Percentiles rank a stretch among this genome's conserved stretches.
Conservation (phyloP, 495 filamentous ascomycete species). For the Physcia stellaris region DNA sequence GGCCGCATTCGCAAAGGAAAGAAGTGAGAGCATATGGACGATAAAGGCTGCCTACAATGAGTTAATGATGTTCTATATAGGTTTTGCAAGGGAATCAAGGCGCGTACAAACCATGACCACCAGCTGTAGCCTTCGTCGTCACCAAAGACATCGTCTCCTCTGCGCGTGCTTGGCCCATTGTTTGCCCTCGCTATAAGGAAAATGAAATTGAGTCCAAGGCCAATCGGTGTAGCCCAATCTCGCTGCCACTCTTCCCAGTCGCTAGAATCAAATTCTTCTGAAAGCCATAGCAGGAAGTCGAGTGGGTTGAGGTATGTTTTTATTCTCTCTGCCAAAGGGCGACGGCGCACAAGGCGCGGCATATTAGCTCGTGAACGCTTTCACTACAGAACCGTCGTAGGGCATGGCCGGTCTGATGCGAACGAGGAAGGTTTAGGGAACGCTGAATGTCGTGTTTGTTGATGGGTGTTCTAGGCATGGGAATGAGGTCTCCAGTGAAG, state of each 20-base stretch:
- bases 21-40: conserved; percentile 47
- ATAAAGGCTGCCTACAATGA: conserved; percentile 46
- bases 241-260: conserved; percentile 76
- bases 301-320: conserved; percentile 67
- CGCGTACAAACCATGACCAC: conserved; percentile 69
- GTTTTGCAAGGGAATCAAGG: conserved; percentile 7
- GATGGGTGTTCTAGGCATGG: too few relatives aligned
- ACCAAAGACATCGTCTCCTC: conserved; percentile 72
- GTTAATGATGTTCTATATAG: conserved; percentile 5
- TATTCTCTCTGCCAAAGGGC: conserved; percentile 63
- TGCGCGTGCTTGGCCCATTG: conserved; percentile 28
- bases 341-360: conserved; percentile 70
- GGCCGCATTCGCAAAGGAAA: conserved; percentile 59
- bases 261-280: conserved; percentile 74
- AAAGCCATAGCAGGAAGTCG: conserved; percentile 79
- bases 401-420: too few relatives aligned
- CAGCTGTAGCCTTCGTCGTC: conserved; percentile 44
- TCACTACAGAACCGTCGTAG: too few relatives aligned
- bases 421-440: too few relatives aligned
- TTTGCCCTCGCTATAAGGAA: conserved; percentile 80
- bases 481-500: too few relatives aligned
- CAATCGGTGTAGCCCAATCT: conserved; percentile 57
- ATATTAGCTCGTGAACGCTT: too few relatives aligned
- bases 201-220: conserved; percentile 57
- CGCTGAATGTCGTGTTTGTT: too few relatives aligned